Evolutionary conservation across 495 filamentous ascomycete species (phyloP), one percentile per base, ranked within the genome.

Genomic region (Lichina pygmaea): DNA sequence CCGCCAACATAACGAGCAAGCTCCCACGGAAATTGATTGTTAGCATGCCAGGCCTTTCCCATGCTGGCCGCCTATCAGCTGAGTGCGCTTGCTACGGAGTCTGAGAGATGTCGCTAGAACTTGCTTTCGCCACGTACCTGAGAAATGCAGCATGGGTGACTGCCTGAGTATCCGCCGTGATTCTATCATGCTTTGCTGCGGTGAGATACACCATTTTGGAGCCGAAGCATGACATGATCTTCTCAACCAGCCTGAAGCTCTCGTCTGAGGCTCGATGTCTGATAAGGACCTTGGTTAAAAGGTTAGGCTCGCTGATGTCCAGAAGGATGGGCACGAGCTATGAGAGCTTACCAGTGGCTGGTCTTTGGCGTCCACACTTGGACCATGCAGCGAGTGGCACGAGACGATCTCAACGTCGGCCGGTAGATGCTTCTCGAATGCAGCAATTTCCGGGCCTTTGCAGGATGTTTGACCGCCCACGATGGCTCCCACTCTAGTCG

Each of bases 381-480:
- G 89, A 0, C 89, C 89, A 57, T 97, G 91, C 24, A 97, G 73
- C 33, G 91, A 95, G 64, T 97, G 89, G 58, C 85, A 93, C 0
- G 86, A 93, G 46, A 97, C 72, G 49, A 97, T 93, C 52, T 92
- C 77, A 53, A 93, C 82, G 59, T 95, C 89, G 37, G 56, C 47
- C 4, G 89, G 91, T 13, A 97, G 72, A 60, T 93, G 68, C 49
- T 75, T 72, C 52, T 94, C 84, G 56, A 97, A 94, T 2, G 86
- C 86, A 37, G 75, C 75, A 52, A 95, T 86, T 60, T 97, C 89
- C 3, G 86, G 89, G 43, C 84, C 84, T 64, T 97, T 97, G 66
- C 91, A 95, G 5, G 91, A 95, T 2, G 89, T 97, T 60, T 97
- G 89, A 15, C 89, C 89, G 44, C 89, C 89, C 36, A 97, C 89